Base-by-base conservation (phyloP, 139 green algal genomes). In the Micractinium sp. region DNA sequence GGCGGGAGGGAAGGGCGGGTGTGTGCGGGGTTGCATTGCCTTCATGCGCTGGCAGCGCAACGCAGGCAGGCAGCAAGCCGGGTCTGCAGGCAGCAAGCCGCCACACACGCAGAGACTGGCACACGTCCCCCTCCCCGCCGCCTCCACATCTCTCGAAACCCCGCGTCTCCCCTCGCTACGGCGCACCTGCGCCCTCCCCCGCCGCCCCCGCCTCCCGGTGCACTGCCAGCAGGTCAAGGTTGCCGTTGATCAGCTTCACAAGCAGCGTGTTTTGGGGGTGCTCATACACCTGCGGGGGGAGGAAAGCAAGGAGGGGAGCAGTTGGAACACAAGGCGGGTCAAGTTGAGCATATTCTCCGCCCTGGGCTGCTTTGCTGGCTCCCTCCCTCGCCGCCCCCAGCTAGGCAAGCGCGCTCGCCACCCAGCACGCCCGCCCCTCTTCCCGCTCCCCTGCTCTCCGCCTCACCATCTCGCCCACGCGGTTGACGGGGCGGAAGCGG, bases 201-300 rank as follows among this genome's bases (percentile, higher is more conserved):
- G 35, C 36, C 29, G 16, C 85, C 16, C 31, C 81, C 13, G 29
- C 23, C 15, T 78, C 67, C 61, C 53, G 39, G 79, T 82, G 85
- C 41, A 76, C 69, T 5, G 63, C 85, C 33, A 93, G 79, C 33
- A 99, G 88, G 35, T 96, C 95, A 53, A 98, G 85, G 92, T 96
- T 98, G 56, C 89, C 86, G 38, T 95, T 95, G 23, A 99, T 92
- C 84, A 98, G 95, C 41, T 93, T 91, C 16, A 85, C 79, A 19
- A 98, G 91, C 31, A 91, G 85, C 76, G 96, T 91, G 91, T 99
- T 99, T 88, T 99, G 97, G 5, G 96, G 93, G 92, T 99, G 98
- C 92, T 99, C 97, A 78, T 97, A 98, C 41, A 86, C 69, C 82
- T 87, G 82, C 20, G 33, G 33, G 22, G 4, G 38, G 33, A 7